phyloP scores from a whole-genome alignment of 495 filamentous ascomycete genomes.

The Physcia stellaris region DNA sequence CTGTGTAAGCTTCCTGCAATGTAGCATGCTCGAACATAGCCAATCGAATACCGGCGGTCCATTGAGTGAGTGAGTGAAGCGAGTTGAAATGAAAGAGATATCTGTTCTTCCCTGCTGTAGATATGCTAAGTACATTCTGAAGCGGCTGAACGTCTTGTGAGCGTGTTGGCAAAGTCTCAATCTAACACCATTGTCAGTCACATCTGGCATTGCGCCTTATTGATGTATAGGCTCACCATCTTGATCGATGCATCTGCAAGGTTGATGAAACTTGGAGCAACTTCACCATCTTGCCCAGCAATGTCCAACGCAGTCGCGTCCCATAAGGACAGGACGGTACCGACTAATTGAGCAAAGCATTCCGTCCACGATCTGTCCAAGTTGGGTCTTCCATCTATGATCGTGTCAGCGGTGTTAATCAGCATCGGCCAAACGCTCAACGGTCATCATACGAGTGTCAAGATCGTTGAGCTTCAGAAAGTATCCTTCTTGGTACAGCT shows the following conservation, averaged over 20 bases:
- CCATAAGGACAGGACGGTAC: slow-evolving; percentile 90
- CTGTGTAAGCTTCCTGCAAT: slow-evolving; percentile 92
- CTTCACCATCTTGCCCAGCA: slow-evolving; percentile 67
- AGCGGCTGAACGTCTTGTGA: slow-evolving; percentile 60
- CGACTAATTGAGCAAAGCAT: slow-evolving; percentile 93
- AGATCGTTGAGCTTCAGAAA: slow-evolving; percentile 92
- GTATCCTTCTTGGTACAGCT: slow-evolving; percentile 94
- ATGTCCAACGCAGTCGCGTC: slow-evolving; percentile 87
- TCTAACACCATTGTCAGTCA: slow-evolving; percentile 36
- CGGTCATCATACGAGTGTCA: slow-evolving; percentile 69
- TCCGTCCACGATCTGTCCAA: slow-evolving; percentile 84
- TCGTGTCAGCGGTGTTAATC: too few species aligned
- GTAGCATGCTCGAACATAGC: slow-evolving; percentile 91
- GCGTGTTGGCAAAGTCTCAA: slow-evolving; percentile 77
- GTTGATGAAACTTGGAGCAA: slow-evolving; percentile 92
- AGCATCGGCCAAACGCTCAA: too few species aligned
- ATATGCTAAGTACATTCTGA: slow-evolving; percentile 89
- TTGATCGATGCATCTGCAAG: slow-evolving; percentile 93
- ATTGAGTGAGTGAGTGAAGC: slow-evolving; percentile 81
- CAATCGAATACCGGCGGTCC: slow-evolving; percentile 89
- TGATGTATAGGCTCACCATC: slow-evolving; percentile 57
- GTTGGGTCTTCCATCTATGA: slow-evolving; percentile 69
- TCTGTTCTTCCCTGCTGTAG: slow-evolving; percentile 86
- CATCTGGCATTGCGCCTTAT: too few species aligned
- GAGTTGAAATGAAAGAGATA: slow-evolving; percentile 95